Evolutionary conservation across 306 rosid genomes (phyloP).

Genomic region (Begonia loranthoides): DNA sequence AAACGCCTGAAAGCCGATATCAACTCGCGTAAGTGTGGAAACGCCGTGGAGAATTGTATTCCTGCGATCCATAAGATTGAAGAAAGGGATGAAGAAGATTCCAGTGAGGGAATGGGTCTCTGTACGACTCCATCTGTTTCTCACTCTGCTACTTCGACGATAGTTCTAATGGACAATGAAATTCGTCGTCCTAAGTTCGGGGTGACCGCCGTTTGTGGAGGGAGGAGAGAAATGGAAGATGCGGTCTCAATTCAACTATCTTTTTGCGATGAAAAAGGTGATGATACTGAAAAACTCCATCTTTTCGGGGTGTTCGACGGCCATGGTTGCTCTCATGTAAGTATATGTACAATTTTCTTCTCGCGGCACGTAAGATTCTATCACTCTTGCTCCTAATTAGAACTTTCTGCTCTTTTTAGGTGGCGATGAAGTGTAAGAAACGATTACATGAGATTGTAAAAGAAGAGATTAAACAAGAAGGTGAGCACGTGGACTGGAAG

Average conservation of each 20-base stretch:
- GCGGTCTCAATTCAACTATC: constrained; percentile 44
- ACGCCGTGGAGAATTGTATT: constrained; percentile 10
- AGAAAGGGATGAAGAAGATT: not conserved
- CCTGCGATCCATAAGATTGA: not conserved
- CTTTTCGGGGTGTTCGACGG: constrained; percentile 93
- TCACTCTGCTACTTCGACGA: constrained; percentile 4
- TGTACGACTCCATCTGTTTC: not conserved
- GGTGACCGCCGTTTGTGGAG: constrained; percentile 70
- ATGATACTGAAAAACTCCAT: constrained; percentile 12
- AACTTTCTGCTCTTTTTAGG: constrained; percentile 9
- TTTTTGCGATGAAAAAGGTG: constrained; percentile 2
- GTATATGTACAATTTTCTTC: not conserved
- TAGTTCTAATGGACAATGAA: not conserved
- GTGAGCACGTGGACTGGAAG: constrained; percentile 20
- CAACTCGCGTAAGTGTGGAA: constrained; percentile 2
- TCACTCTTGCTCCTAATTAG: not conserved
- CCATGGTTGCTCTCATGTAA: constrained; percentile 97
- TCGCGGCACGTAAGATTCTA: not conserved
- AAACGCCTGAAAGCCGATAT: constrained; percentile 43
- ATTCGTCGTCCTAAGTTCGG: constrained; percentile 29
- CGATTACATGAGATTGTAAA: constrained; percentile 33
- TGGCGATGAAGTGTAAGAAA: constrained; percentile 29
- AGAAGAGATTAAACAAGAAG: constrained; percentile 18
- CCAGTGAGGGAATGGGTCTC: not conserved
- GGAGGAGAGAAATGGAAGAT: constrained; percentile 92